A percentile compares a stretch with the other conserved stretches of the same genome.
Conservation (phyloP, 768 basidiomycete genomes). For the Lentinula aciculospora region DNA sequence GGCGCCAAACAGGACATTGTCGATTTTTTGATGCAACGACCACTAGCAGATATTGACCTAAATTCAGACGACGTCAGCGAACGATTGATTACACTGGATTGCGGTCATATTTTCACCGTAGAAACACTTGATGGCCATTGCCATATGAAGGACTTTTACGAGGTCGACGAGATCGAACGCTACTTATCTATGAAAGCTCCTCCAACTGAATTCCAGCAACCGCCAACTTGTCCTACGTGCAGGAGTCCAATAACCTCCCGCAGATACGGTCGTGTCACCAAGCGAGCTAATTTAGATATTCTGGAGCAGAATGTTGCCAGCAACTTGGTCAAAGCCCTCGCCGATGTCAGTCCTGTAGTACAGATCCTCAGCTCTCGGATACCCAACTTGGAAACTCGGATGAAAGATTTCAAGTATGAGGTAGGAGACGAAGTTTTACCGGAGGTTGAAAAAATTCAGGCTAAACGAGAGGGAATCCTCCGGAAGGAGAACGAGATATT, state of each 20-base stretch:
- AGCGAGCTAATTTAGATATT: constrained; percentile 59
- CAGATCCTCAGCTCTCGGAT: constrained; percentile 19
- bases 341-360: constrained; percentile 20
- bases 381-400: constrained; percentile 15
- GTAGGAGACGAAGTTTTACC: neutral
- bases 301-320: constrained; percentile 57
- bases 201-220: constrained; percentile 26
- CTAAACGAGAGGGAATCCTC: neutral
- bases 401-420: constrained; percentile 3
- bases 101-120: constrained; percentile 63
- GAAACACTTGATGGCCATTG: constrained; percentile 65
- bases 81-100: constrained; percentile 53
- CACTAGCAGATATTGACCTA: constrained; percentile 41
- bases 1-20: constrained; percentile 38
- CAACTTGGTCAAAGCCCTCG: constrained; percentile 42
- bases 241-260: constrained; percentile 48
- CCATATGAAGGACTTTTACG: constrained; percentile 46
- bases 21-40: constrained; percentile 52
- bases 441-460: neutral
- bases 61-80: constrained; percentile 37
- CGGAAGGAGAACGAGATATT: neutral
- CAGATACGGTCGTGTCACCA: constrained; percentile 57
- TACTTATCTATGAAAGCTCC: constrained; percentile 45
- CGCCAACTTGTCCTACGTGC: constrained; percentile 60
- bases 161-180: constrained; percentile 21